phyloP scores from a whole-genome alignment of 768 basidiomycete species.

The Naematelia aurantialba region DNA sequence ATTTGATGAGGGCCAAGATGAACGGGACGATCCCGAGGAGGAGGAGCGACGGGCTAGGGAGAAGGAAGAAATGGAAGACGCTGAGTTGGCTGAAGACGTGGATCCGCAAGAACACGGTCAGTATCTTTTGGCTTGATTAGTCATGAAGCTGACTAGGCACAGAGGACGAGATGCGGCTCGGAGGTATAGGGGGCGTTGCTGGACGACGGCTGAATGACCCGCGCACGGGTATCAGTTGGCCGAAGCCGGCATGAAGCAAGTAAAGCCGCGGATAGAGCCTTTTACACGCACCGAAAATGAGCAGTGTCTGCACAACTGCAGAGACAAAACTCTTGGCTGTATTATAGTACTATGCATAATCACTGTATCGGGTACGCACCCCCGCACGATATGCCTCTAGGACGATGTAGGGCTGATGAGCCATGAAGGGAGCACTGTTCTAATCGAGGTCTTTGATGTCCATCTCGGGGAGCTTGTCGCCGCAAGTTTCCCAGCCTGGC shows the following conservation, averaged over 20 bases:
- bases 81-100: conserved; percentile 28
- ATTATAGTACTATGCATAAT: neutral
- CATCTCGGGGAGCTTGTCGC: conserved; percentile 63
- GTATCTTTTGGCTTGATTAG: conserved; percentile 7
- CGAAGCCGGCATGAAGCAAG: neutral
- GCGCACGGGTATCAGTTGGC: conserved; percentile 13
- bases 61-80: conserved; percentile 40
- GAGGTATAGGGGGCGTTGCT: neutral
- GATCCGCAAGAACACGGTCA: conserved; percentile 37
- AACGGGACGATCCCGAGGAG: conserved; percentile 31
- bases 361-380: too few species aligned
- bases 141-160: neutral
- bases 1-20: conserved; percentile 32
- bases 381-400: too few species aligned
- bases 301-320: too few species aligned
- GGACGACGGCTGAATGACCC: neutral
- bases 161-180: neutral
- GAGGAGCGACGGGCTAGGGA: conserved; percentile 37
- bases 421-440: too few species aligned
- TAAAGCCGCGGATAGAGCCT: neutral
- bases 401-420: too few species aligned
- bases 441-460: conserved; percentile 37
- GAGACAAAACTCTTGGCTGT: neutral
- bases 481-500: conserved; percentile 59
- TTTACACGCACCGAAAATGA: too few species aligned